Evolutionary conservation across 2,329 filamentous ascomycete species (phyloP), one percentile per base, ranked within the genome.

Genomic region (Trichoderma polysporum): DNA sequence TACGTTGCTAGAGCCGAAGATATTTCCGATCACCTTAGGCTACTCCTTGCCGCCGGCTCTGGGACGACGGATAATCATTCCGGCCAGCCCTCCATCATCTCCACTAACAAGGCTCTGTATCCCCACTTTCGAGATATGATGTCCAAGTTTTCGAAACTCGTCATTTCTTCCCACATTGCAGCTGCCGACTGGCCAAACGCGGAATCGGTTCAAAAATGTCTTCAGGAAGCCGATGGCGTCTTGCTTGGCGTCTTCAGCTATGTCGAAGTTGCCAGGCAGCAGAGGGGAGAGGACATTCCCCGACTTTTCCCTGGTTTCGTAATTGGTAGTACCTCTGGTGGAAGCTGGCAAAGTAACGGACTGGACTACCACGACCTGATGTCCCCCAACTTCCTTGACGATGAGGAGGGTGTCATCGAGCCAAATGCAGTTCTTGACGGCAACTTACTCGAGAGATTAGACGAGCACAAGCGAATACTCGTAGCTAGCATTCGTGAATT

Each of bases 121-220:
- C 95, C 95, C 27, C 94, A 98, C 79, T 99, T 99, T 80, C 86
- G 95, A 63, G 95, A 98, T 76, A 98, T 98, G 90, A 99, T 99
- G 95, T 98, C 95, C 52, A 94, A 97, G 73, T 99, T 99, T 78
- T 98, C 95, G n/a, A 99, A 99, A 78, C 85, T 99, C 10, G 95
- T 99, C 52, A 90, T 99, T 57, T 99, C 95, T 2, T 98, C 95
- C 15, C 95, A 99, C 76, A 97, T 99, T 76, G 95, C 95, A 45
- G 93, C 94, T 6, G 92, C 94, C 37, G 95, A 99, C 80, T 98
- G 93, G 88, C 94, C 94, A 9, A 93, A 94, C 64, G 90, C 92
- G 17, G 95, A 99, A 78, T 96, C 94, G 0, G 91, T 94, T 69
- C 90, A 95, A 64, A 99, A 99, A 77, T 99, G 95, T 75, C 80